Conservation (phyloP, 345 rosid genomes). For the Kernera saxatilis region DNA sequence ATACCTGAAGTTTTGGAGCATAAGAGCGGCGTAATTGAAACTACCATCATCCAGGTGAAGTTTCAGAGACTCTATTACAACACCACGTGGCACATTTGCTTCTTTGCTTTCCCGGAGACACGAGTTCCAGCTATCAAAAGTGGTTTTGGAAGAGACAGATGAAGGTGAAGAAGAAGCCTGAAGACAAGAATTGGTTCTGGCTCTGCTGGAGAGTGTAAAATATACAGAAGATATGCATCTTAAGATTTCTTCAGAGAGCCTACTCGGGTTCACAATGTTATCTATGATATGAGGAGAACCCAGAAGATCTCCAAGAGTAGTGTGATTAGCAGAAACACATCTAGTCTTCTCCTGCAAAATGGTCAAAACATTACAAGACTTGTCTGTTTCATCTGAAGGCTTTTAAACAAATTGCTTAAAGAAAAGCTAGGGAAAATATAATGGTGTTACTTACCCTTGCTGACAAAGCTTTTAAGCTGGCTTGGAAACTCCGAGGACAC, state of each 20-base stretch:
- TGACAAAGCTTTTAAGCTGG: slow-evolving; percentile 36
- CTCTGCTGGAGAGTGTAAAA: slow-evolving; percentile 43
- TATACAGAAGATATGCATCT: slow-evolving; percentile 81
- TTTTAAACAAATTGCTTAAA: background rate
- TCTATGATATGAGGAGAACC: slow-evolving; percentile 35
- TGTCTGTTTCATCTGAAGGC: background rate
- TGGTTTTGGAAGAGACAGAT: slow-evolving; percentile 61
- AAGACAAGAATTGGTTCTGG: slow-evolving; percentile 29
- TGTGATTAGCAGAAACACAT: slow-evolving; percentile 42
- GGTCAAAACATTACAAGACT: background rate
- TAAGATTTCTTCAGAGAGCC: slow-evolving; percentile 67
- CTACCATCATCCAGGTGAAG: slow-evolving; percentile 51
- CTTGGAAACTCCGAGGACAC: slow-evolving; percentile 34
- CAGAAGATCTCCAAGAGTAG: slow-evolving; percentile 78
- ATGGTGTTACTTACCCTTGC: slow-evolving; percentile 34
- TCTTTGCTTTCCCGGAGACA: slow-evolving; percentile 34
- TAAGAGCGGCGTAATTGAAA: slow-evolving; percentile 51
- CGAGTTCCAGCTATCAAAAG: slow-evolving; percentile 48
- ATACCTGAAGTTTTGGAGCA: slow-evolving; percentile 77
- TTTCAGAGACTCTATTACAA: slow-evolving; percentile 49
- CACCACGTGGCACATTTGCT: slow-evolving; percentile 33
- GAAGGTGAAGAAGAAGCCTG: slow-evolving; percentile 46
- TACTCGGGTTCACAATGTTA: slow-evolving; percentile 42
- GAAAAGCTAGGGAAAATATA: background rate
- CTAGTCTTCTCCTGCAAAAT: slow-evolving; percentile 38